These are phyloP conservation scores for Irpex sp. DNA, from an alignment of 1,284 basidiomycete species.

Conservation along the genomic window DNA sequence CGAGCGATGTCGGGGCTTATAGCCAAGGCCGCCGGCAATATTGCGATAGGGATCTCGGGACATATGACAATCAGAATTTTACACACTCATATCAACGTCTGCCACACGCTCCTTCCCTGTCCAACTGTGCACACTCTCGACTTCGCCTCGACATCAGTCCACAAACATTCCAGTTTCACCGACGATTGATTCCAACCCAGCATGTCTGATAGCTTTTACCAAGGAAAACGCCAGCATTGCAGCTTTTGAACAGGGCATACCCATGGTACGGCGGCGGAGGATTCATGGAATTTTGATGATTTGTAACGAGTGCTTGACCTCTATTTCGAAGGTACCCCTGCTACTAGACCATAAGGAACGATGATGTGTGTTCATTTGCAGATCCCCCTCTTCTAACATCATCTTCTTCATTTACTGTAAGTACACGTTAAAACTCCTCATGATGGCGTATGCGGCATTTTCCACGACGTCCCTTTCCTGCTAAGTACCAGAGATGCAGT, in stretches of 20 bases:
- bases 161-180: neutral
- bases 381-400: neutral
- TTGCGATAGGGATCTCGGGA: neutral
- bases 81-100: neutral
- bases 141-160: neutral
- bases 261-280: too few relatives aligned
- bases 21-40: neutral
- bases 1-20: neutral
- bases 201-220: neutral
- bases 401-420: neutral
- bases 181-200: neutral
- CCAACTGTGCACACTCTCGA: neutral
- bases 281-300: too few relatives aligned
- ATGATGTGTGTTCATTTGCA: too few relatives aligned
- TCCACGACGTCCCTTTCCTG: too few relatives aligned
- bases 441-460: too few relatives aligned
- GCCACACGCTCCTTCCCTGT: neutral
- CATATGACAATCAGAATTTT: neutral
- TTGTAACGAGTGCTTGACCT: too few relatives aligned
- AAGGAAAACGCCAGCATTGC: neutral
- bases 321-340: too few relatives aligned
- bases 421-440: neutral
- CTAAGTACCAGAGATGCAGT: neutral
- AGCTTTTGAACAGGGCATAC: neutral
- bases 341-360: too few relatives aligned